Evolutionary conservation across 306 rosid genomes (phyloP), one percentile per base, ranked within the genome.

Genomic region (Castanospermum australe): DNA sequence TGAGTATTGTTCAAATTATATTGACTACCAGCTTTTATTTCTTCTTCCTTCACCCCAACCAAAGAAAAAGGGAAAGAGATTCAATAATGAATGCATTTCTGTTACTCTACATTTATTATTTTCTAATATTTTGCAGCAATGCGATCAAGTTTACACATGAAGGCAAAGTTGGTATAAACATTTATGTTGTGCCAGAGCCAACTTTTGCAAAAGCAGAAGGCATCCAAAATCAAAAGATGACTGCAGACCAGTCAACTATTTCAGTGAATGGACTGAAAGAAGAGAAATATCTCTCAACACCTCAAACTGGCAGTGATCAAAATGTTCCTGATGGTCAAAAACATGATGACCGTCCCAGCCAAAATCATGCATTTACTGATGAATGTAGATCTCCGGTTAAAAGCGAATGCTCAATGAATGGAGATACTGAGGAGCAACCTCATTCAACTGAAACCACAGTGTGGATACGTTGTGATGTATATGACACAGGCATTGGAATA

Each of bases 401-500:
- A 79, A 86, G 83, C 17, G 89, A 88, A 83, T 81, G 81, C 79
- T 73, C 84, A 33, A 51, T 61, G 68, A 86, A 82, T 36, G 91
- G 80, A 69, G 89, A 81, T 39, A 60, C 79, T 39, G 90, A 88
- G 48, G 91, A 84, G 20, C 77, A 82, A 52, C 72, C 65, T 39
- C 79, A 80, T 82, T 67, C 83, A 10, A 48, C 84, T 1, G 90
- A 89, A 86, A 77, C 89, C 20, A 87, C 88, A 15, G 97, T 85
- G 67, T 93, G 94, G 94, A 72, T 93, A 52, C 81, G 90, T 3
- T 93, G 98, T 48, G 98, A 93, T 83, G 98, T 93, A 13, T 86
- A 84, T 24, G 98, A 93, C 87, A 89, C 94, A 11, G 98, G 98
- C 87, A 93, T 93, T 67, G 98, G 98, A 79, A 93, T 93, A 85